Evolutionary conservation across 164 flowering plant species (phyloP), one percentile per base, ranked within the genome.

Genomic region (Liriodendron chinense): DNA sequence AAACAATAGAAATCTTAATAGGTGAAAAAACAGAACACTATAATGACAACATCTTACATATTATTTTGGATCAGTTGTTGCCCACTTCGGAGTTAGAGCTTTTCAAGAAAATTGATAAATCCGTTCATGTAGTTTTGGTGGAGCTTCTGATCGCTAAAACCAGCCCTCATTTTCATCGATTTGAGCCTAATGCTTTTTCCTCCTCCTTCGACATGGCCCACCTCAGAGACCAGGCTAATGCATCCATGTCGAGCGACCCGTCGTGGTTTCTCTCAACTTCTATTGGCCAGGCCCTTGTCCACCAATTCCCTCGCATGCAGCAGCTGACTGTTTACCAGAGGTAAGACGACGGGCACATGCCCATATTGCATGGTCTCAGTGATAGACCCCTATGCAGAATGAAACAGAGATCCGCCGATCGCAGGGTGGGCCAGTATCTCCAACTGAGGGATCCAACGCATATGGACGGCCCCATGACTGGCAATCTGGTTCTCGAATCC

Each of bases 301-400:
- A 71, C 80, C 74, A 89, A 43, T 50, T 88, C 63, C 79, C 93
- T 84, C 0, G 89, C 81, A 66, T 85, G 84, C 68, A 88, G 22
- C 10, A 85, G 88, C 75, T 90, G 92, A n/a, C n/a, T n/a, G 25
- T 80, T 79, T 70, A 80, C 4, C 26, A 88, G 28, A 0, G 92
- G 92, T 43, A 90, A 69, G 49, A 85, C 12, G 7, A 92, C 77
- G 71, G 88, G 59, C 43, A 80, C 84, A 16, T 80, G 77, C 4
- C 94, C 94, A 1, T 74, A 71, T 0, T 77, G 63, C 0, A 89
- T 78, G 0, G 83, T 89, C 79, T 92, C 94, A 0, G 86, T 69
- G 0, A 84, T 83, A n/a, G 92, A 92, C 78, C 80, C 86, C 89
- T 87, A 88, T 1, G 93, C 93, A 47, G 89, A 83, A 70, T 90